Conservation (phyloP, 2,329 filamentous ascomycete genomes). For the Trichoderma harzianum region DNA sequence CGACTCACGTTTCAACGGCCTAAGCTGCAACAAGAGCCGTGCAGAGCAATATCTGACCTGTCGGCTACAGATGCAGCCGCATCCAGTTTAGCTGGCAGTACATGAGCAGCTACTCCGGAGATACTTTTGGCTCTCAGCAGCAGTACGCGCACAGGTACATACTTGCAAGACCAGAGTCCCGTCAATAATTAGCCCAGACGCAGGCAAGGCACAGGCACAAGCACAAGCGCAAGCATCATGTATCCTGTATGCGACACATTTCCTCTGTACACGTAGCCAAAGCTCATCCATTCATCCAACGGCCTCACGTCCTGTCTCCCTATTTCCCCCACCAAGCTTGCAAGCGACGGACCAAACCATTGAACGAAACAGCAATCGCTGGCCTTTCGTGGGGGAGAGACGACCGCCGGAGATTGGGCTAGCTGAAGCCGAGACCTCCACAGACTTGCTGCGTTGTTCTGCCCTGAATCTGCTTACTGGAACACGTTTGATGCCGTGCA, state of each 20-base stretch:
- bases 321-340: background rate
- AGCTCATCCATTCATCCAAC: background rate
- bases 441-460: background rate
- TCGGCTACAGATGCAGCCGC: background rate
- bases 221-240: background rate
- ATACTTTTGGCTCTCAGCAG: background rate
- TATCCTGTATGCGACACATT: background rate
- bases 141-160: background rate
- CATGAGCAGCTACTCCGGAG: background rate
- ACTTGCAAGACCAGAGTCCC: background rate
- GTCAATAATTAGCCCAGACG: background rate
- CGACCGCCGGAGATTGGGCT: background rate
- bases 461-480: background rate
- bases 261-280: background rate
- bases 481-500: background rate
- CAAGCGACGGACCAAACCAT: background rate
- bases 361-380: background rate
- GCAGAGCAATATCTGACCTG: background rate
- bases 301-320: background rate
- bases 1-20: background rate
- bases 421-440: background rate
- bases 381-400: background rate
- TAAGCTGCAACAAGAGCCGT: background rate
- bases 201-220: background rate
- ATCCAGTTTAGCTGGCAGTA: background rate